A percentile compares a stretch with the other conserved stretches of the same genome.
phyloP scores from a whole-genome alignment of 225 moss, liverwort and hornwort species.

The Bryum argenteum region DNA sequence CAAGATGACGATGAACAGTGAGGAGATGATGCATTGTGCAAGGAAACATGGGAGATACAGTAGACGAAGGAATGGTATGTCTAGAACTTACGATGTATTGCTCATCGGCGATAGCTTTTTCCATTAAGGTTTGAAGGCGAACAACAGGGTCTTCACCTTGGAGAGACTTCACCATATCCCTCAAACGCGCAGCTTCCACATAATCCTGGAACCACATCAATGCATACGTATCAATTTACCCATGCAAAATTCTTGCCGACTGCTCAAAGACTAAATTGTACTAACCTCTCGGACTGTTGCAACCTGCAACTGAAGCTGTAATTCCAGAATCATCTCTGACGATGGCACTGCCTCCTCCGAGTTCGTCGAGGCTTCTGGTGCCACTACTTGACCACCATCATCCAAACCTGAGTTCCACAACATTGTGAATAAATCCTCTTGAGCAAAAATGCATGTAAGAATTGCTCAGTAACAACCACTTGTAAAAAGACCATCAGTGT shows the following conservation, averaged over 20 bases:
- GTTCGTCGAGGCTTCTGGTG: slow-evolving; percentile 40
- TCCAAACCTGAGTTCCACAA: slow-evolving; percentile 43
- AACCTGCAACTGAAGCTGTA: slow-evolving; percentile 59
- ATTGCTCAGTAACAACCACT: too few relatives aligned
- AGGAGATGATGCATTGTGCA: background rate
- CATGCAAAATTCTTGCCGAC: background rate
- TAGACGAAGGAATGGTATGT: background rate
- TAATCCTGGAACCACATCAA: slow-evolving; percentile 46
- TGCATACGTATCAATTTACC: background rate
- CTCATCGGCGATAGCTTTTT: slow-evolving; percentile 56
- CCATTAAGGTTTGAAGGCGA: slow-evolving; percentile 53
- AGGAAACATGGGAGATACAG: background rate
- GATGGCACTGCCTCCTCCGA: slow-evolving; percentile 40
- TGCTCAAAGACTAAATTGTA: background rate
- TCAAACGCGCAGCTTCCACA: slow-evolving; percentile 60
- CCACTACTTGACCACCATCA: slow-evolving; percentile 56
- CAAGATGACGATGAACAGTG: background rate
- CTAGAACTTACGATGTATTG: slow-evolving; percentile 36
- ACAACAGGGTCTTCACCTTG: slow-evolving; percentile 62
- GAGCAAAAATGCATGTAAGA: background rate
- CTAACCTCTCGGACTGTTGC: slow-evolving; percentile 63
- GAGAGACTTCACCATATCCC: slow-evolving; percentile 59
- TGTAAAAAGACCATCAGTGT: too few relatives aligned
- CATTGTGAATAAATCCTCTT: background rate
- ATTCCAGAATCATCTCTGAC: slow-evolving; percentile 54